Percentiles rank a stretch among this genome's conserved stretches.
Conservation (phyloP, 2,329 filamentous ascomycete genomes). For the Zymoseptoria crescenta region DNA sequence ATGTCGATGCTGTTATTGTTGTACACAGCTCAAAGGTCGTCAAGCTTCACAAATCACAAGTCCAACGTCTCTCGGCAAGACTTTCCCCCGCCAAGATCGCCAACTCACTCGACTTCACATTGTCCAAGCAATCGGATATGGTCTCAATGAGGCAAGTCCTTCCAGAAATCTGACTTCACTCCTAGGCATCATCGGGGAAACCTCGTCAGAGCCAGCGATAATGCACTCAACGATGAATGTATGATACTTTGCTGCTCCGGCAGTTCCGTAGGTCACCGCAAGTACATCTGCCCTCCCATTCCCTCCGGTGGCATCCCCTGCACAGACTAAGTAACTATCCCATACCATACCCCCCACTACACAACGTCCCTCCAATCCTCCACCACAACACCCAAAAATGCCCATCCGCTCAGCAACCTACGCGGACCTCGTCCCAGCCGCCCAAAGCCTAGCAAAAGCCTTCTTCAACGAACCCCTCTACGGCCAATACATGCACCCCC, state of each 20-base stretch:
- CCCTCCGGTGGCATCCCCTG: neutral
- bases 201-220: neutral
- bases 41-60: neutral
- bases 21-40: neutral
- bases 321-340: no score
- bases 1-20: neutral
- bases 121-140: neutral
- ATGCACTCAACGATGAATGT: neutral
- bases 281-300: neutral
- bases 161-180: neutral
- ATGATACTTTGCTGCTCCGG: neutral
- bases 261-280: neutral
- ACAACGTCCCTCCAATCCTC: neutral
- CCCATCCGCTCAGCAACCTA: slow-evolving; percentile 20
- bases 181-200: neutral
- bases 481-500: slow-evolving; percentile 19
- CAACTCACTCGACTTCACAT: neutral
- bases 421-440: slow-evolving; percentile 20
- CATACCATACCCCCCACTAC: neutral
- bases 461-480: slow-evolving; percentile 23
- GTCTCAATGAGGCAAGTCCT: neutral
- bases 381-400: slow-evolving; percentile 9
- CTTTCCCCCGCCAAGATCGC: neutral
- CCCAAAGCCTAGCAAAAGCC: slow-evolving; percentile 19
- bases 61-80: neutral